These are phyloP conservation scores for Hypoxylon fragiforme DNA, from an alignment of 495 filamentous ascomycete species.

Conservation along the genomic window DNA sequence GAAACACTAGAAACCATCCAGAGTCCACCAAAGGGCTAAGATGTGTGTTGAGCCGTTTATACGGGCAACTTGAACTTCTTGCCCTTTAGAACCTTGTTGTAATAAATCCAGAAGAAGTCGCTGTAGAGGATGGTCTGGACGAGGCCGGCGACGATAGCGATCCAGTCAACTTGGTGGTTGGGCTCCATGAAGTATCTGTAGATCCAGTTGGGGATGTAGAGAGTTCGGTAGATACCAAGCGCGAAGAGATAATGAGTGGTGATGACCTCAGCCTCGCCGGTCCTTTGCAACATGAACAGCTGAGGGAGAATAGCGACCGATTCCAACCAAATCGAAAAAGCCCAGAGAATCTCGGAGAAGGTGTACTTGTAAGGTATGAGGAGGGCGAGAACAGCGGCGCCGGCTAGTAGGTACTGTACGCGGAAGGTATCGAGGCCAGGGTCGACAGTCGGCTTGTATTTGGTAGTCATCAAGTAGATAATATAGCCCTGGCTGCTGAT, in stretches of 20 bases:
- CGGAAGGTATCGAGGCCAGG: constrained; percentile 96
- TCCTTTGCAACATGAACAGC: constrained; percentile 96
- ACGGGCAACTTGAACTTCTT: constrained; percentile 88
- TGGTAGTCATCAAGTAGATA: constrained; percentile 93
- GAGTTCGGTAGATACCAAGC: constrained; percentile 83
- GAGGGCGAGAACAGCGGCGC: constrained; percentile 74
- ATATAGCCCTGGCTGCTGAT: constrained; percentile 86
- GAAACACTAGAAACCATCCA: neutral
- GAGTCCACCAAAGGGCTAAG: neutral
- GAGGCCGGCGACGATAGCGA: constrained; percentile 83
- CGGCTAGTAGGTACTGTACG: constrained; percentile 85
- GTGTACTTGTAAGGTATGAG: constrained; percentile 84
- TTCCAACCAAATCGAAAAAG: constrained; percentile 97
- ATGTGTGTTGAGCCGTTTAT: constrained; percentile 42
- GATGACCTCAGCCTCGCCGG: constrained; percentile 96
- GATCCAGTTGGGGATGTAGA: constrained; percentile 99
- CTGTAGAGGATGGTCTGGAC: constrained; percentile 94
- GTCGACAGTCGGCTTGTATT: constrained; percentile 95
- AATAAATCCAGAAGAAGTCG: constrained; percentile 99
- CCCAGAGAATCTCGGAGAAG: constrained; percentile 79
- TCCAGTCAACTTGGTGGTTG: constrained; percentile 69
- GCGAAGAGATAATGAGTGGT: constrained; percentile 98
- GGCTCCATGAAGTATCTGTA: constrained; percentile 79
- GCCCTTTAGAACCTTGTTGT: constrained; percentile 88
- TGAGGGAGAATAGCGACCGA: constrained; percentile 95